Evolutionary conservation across 805 yeast species (phyloP).

Genomic region (Teunomyces kruisii): DNA sequence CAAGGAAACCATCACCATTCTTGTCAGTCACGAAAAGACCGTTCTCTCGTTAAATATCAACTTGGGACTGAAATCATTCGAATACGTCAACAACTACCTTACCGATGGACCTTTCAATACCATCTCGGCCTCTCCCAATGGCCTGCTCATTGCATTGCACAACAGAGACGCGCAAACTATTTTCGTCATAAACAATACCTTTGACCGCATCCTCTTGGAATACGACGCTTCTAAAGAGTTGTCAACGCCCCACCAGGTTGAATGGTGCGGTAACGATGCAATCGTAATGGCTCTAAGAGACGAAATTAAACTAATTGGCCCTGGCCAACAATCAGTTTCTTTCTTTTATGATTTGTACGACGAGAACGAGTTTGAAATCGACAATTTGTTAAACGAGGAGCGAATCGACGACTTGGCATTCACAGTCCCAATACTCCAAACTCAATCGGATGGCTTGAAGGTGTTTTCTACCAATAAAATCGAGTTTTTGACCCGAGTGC

Average conservation of each 20-base stretch:
- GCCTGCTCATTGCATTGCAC: constrained; percentile 53
- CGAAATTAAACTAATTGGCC: constrained; percentile 69
- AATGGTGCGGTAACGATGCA: constrained; percentile 89
- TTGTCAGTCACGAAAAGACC: constrained; percentile 28
- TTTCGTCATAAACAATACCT: constrained; percentile 50
- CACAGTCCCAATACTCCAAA: constrained; percentile 42
- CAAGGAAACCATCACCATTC: constrained; percentile 13
- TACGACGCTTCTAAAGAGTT: constrained; percentile 43
- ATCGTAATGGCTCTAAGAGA: constrained; percentile 63
- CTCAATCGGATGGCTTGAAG: constrained; percentile 70
- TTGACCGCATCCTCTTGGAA: constrained; percentile 44
- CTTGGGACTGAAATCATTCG: constrained; percentile 19
- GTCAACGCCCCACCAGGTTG: constrained; percentile 45
- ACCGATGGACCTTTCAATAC: constrained; percentile 51
- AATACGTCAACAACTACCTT: constrained; percentile 35
- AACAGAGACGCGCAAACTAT: constrained; percentile 38
- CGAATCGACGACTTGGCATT: constrained; percentile 20
- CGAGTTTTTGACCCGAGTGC: constrained; percentile 65
- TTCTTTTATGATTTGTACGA: constrained; percentile 43
- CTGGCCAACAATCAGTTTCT: constrained; percentile 56
- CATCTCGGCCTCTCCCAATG: constrained; percentile 52
- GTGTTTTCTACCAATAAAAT: constrained; percentile 58
- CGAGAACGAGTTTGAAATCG: constrained; percentile 31
- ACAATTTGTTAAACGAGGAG: constrained; percentile 15
- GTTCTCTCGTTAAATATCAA: constrained; percentile 26